A percentile compares a stretch with the other conserved stretches of the same genome.
These are phyloP conservation scores for Pythium apleroticum DNA, from an alignment of 352 stramenopile species.

Conservation along the genomic window DNA sequence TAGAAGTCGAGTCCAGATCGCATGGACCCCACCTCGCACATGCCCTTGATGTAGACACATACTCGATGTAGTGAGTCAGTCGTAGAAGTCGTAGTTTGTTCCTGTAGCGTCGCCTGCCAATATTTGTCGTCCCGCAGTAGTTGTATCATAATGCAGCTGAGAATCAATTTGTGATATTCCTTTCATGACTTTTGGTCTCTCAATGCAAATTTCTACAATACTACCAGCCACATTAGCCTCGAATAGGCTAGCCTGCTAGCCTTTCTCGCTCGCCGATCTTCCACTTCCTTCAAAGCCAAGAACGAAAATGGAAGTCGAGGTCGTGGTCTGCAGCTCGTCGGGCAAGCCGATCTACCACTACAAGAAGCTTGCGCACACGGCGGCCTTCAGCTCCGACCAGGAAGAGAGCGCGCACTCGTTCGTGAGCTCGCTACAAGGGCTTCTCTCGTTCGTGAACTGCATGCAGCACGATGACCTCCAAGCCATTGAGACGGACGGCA, in stretches of 20 bases:
- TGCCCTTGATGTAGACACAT: conserved; percentile 12
- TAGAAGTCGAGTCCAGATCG: conserved; percentile 19
- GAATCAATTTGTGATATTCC: not conserved
- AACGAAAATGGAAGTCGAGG: conserved; percentile 39
- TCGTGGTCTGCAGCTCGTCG: conserved; percentile 57
- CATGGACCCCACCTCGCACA: conserved; percentile 13
- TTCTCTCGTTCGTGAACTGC: conserved; percentile 60
- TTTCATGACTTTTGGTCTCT: conserved; percentile 7
- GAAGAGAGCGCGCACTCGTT: conserved; percentile 38
- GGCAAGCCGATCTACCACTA: conserved; percentile 65
- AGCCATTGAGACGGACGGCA: conserved; percentile 41
- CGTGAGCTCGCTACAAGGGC: conserved; percentile 59
- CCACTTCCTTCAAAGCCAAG: not conserved
- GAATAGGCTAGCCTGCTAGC: conserved; percentile 1
- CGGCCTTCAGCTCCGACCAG: conserved; percentile 3
- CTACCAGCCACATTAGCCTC: not conserved
- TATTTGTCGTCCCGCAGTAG: not conserved
- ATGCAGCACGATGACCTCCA: conserved; percentile 59
- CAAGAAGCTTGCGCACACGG: conserved; percentile 19
- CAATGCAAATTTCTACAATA: not conserved
- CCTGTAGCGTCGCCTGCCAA: not conserved
- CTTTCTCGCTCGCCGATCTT: not conserved
- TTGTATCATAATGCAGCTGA: conserved; percentile 6
- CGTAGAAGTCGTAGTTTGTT: conserved; percentile 11
- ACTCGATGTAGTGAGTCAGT: conserved; percentile 3